Evolutionary conservation across 176 grass and related monocot species (phyloP), one percentile per base, ranked within the genome.

Genomic region (Olyra latifolia): DNA sequence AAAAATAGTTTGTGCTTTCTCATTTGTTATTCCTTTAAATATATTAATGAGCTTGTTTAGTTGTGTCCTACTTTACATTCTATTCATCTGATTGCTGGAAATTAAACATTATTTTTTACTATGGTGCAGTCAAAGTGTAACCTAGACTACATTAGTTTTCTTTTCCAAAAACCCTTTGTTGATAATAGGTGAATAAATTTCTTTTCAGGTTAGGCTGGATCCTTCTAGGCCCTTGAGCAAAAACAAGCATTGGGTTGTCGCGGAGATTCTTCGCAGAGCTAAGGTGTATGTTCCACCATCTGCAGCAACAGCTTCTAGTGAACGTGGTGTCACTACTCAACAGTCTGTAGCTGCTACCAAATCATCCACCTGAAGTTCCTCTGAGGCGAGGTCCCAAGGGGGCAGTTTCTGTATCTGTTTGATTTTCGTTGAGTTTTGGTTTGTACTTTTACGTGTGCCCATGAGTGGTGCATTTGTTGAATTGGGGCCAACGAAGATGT

Each of bases 221-320:
- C 80, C 85, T 77, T 94, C 89, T 29, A 92, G 95, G 86, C 95
- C 95, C 29, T 79, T 94, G 79, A 98, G 95, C 89, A 94, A 80
- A 88, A 78, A 59, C 56, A 98, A 91, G 83, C 76, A 92, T 69
- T 94, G 85, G 90, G 78, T 87, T 50, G 89, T 94, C 59, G 89
- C 92, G 28, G 92, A 98, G 77, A 90, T 98, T 73, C 77, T 98
- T 88, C 87, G 77, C 4, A 94, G 86, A 87, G 95, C 92, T 39
- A 98, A 88, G 93, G n/a, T 94, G 38, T 93, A 92, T 85, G 78
- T 87, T 62, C 80, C 83, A 29, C 88, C 82, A 71, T 48, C 88
- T 62, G 50, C 70, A 62, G 75, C 84, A 60, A 47, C 60, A 9
- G 6, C 79, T 48, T 83, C 86, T 57, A 44, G 7, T 59, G 28